A percentile compares a stretch with the other conserved stretches of the same genome.
Evolutionary conservation across 2,329 filamentous ascomycete species (phyloP).

Genomic region (Emergomyces pasteurianus): DNA sequence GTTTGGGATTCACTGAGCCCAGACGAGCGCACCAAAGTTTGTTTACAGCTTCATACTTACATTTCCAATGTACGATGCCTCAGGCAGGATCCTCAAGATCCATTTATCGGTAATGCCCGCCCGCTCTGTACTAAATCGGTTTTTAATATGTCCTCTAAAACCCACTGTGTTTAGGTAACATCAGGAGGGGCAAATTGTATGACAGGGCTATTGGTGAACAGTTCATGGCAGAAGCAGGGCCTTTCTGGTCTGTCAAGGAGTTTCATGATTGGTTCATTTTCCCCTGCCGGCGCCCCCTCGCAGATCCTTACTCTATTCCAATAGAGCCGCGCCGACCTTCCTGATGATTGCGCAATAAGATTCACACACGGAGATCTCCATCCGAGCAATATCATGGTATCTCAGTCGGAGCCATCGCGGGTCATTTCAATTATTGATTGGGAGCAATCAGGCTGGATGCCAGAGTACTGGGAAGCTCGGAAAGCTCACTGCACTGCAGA

Average conservation of each 20-base stretch:
- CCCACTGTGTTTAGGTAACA: slow-evolving; percentile 5
- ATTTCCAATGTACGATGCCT: slow-evolving; percentile 14
- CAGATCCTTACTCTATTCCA: slow-evolving; percentile 16
- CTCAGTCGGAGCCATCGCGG: slow-evolving; percentile 8
- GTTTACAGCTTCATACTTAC: slow-evolving; percentile 12
- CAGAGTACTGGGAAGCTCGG: slow-evolving; percentile 3
- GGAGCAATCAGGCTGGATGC: slow-evolving; percentile 14
- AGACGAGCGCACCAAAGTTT: slow-evolving; percentile 9
- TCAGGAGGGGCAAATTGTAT: background rate
- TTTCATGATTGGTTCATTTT: slow-evolving; percentile 25
- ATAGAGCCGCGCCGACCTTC: slow-evolving; percentile 19
- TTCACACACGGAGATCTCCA: slow-evolving; percentile 27
- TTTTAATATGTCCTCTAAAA: background rate
- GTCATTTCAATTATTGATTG: slow-evolving; percentile 18
- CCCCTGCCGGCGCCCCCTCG: slow-evolving; percentile 13
- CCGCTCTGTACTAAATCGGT: background rate
- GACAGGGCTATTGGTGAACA: background rate
- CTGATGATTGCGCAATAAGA: slow-evolving; percentile 20
- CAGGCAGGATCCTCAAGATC: slow-evolving; percentile 16
- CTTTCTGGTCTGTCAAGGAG: slow-evolving; percentile 17
- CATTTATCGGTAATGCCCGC: slow-evolving; percentile 17
- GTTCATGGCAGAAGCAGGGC: slow-evolving; percentile 16
- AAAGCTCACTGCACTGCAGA: slow-evolving; percentile 2
- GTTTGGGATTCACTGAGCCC: slow-evolving; percentile 15
- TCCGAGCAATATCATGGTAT: slow-evolving; percentile 15